A percentile compares a stretch with the other conserved stretches of the same genome.
Evolutionary conservation across 2,329 filamentous ascomycete species (phyloP).

Genomic region (Fusarium subglutinans): DNA sequence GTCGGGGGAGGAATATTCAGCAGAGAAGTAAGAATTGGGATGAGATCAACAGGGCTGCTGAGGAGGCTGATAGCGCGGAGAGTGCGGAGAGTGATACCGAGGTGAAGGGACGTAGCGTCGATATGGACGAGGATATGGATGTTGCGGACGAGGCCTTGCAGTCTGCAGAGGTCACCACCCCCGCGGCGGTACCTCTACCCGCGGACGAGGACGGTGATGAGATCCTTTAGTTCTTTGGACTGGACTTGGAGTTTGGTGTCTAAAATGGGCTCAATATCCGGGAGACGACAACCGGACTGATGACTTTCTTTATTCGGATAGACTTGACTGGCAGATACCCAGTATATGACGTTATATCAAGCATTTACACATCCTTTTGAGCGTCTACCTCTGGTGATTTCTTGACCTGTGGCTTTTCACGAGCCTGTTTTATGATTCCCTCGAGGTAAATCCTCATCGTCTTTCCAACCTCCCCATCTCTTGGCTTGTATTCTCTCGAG

Average conservation of each 20-base stretch:
- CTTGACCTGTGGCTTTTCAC: not conserved
- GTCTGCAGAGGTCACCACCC: not conserved
- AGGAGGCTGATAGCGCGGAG: slow-evolving; percentile 5
- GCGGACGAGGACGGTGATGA: slow-evolving; percentile 47
- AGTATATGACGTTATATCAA: slow-evolving; percentile 32
- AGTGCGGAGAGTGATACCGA: not conserved
- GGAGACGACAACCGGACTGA: slow-evolving; percentile 25
- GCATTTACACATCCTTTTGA: not conserved
- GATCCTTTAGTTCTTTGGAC: slow-evolving; percentile 42
- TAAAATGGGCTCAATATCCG: slow-evolving; percentile 37
- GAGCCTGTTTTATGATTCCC: slow-evolving; percentile 38
- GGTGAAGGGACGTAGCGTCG: slow-evolving; percentile 41
- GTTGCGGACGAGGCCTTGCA: slow-evolving; percentile 16
- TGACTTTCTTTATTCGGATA: slow-evolving; percentile 29
- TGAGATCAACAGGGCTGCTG: slow-evolving; percentile 60
- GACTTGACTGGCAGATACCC: slow-evolving; percentile 35
- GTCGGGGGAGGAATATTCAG: slow-evolving; percentile 57
- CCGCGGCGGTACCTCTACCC: slow-evolving; percentile 12
- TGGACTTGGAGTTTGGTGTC: slow-evolving; percentile 42
- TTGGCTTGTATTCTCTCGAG: slow-evolving; percentile 55
- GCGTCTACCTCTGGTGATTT: not conserved
- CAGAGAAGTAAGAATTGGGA: slow-evolving; percentile 65
- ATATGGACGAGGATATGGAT: slow-evolving; percentile 51
- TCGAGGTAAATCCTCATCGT: slow-evolving; percentile 57
- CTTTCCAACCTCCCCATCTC: slow-evolving; percentile 56